Conservation (phyloP, 2,329 filamentous ascomycete genomes). For the Xylaria sp. region DNA sequence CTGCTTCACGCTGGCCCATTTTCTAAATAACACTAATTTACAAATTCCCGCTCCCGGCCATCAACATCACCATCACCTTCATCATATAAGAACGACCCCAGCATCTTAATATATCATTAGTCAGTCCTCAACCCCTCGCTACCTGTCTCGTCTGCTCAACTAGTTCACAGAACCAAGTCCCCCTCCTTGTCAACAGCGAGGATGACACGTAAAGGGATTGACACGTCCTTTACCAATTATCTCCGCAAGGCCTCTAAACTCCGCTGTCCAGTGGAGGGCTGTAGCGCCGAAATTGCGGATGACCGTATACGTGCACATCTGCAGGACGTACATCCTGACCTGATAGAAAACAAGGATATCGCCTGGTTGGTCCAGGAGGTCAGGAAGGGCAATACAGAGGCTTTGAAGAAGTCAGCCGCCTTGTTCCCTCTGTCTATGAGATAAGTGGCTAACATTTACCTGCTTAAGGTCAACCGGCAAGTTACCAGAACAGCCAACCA, state of each 20-base stretch:
- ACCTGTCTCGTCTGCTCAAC: no score
- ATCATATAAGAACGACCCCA: no score
- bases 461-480: conserved; percentile 7
- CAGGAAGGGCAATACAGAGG: conserved; percentile 9
- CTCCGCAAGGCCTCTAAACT: conserved; percentile 22
- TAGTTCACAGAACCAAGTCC: no score
- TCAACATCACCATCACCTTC: background rate
- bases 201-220: conserved; percentile 21
- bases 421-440: background rate
- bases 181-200: background rate
- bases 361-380: conserved; percentile 14
- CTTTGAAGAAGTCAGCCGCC: conserved; percentile 10
- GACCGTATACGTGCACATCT: conserved; percentile 22
- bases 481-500: conserved; percentile 7
- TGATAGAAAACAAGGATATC: conserved; percentile 10
- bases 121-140: no score
- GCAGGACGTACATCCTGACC: conserved; percentile 7
- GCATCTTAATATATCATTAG: no score
- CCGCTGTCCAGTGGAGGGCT: conserved; percentile 9
- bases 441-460: conserved; percentile 8
- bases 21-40: no score
- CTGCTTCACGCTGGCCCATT: conserved; percentile 9
- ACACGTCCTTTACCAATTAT: conserved; percentile 21
- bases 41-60: no score
- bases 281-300: conserved; percentile 14